These are phyloP conservation scores for Cercospora beticola DNA, from an alignment of 2,329 filamentous ascomycete genomes.

Conservation along the genomic window DNA sequence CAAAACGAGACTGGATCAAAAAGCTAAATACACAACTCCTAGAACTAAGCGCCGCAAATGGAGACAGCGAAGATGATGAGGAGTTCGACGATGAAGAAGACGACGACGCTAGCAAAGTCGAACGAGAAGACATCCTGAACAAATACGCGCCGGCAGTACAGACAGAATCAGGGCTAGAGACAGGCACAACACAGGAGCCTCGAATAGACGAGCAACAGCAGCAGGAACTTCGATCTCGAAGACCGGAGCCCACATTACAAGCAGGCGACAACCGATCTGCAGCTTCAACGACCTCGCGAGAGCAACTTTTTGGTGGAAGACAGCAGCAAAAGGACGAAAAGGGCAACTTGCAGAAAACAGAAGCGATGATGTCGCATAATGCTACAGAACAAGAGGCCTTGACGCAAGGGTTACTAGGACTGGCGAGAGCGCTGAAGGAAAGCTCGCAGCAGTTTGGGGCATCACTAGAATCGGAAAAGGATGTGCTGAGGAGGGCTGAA, in stretches of 20 bases:
- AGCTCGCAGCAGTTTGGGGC: slow-evolving; percentile 70
- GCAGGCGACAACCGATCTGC: slow-evolving; percentile 32
- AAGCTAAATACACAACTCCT: slow-evolving; percentile 64
- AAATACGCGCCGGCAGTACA: slow-evolving; percentile 45
- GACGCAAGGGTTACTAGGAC: slow-evolving; percentile 74
- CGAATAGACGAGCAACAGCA: slow-evolving; percentile 19
- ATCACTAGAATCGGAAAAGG: slow-evolving; percentile 72
- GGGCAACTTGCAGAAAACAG: slow-evolving; percentile 42
- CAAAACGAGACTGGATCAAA: slow-evolving; percentile 66
- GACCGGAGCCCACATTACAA: slow-evolving; percentile 19
- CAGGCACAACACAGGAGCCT: slow-evolving; percentile 13
- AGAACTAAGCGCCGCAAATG: slow-evolving; percentile 63
- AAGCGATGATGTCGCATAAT: slow-evolving; percentile 73
- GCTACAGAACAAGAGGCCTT: slow-evolving; percentile 80
- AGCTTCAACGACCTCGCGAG: slow-evolving; percentile 38
- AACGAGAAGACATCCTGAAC: slow-evolving; percentile 44
- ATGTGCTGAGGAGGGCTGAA: slow-evolving; percentile 68
- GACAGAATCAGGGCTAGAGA: slow-evolving; percentile 32
- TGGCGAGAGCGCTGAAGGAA: slow-evolving; percentile 75
- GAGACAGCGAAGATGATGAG: slow-evolving; percentile 40
- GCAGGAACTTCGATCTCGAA: slow-evolving; percentile 31
- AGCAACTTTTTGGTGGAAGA: slow-evolving; percentile 40
- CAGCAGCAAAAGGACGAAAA: slow-evolving; percentile 11
- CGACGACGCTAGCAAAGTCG: slow-evolving; percentile 40
- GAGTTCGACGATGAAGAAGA: slow-evolving; percentile 46